Evolutionary conservation across 139 green algal genomes (phyloP).

Genomic region (Mychonastes homosphaera): DNA sequence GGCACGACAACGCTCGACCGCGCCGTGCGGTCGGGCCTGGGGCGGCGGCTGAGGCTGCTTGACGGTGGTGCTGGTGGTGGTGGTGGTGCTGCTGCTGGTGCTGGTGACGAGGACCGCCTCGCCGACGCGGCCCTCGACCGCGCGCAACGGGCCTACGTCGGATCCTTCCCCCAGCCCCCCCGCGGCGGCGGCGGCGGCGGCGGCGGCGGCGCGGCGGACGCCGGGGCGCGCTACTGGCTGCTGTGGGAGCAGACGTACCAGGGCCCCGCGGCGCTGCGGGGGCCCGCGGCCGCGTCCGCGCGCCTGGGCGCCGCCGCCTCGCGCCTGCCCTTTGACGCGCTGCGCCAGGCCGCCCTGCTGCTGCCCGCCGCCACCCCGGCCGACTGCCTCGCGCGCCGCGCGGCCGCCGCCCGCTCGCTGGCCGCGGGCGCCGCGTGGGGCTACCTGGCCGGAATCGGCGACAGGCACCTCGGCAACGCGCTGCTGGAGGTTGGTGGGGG

Average conservation of each 20-base stretch:
- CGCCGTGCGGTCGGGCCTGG: too few species aligned
- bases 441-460: slow-evolving; percentile 52
- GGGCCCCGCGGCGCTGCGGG: too few species aligned
- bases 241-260: too few species aligned
- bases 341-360: slow-evolving; percentile 34
- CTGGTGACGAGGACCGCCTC: background rate
- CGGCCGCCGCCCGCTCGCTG: slow-evolving; percentile 28
- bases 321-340: slow-evolving; percentile 25
- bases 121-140: background rate
- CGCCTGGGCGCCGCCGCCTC: slow-evolving; percentile 9
- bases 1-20: background rate
- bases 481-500: slow-evolving; percentile 34
- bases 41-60: background rate
- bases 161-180: too few species aligned
- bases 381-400: slow-evolving; percentile 35
- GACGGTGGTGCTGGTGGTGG: background rate
- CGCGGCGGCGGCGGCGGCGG: too few species aligned
- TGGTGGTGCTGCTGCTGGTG: background rate
- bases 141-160: too few species aligned
- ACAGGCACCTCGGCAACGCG: slow-evolving; percentile 62
- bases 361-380: slow-evolving; percentile 22
- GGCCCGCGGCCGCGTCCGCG: background rate
- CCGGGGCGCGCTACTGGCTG: too few species aligned
- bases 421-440: slow-evolving; percentile 31
- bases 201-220: too few species aligned